A percentile compares a stretch with the other conserved stretches of the same genome.
These are phyloP conservation scores for Lachnellula suecica DNA, from an alignment of 2,329 filamentous ascomycete species.

Conservation along the genomic window DNA sequence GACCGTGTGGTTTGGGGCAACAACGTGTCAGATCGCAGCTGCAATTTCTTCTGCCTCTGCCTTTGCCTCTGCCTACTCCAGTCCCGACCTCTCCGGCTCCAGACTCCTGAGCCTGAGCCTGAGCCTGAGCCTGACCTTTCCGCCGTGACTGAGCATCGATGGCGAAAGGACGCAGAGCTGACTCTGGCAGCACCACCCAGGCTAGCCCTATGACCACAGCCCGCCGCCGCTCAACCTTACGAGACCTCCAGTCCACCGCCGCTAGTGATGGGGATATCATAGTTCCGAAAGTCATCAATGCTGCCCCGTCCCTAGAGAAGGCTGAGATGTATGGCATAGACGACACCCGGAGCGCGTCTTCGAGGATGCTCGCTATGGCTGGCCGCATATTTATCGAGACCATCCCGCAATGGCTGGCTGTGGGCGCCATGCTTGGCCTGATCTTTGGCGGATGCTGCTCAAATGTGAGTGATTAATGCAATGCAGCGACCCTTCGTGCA, in stretches of 20 bases:
- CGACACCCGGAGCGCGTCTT: conserved; percentile 49
- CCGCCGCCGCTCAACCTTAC: conserved; percentile 45
- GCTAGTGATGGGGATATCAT: conserved; percentile 38
- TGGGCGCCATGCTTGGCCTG: conserved; percentile 70
- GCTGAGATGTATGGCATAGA: conserved; percentile 55
- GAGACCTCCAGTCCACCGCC: conserved; percentile 42
- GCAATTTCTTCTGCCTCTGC: no score
- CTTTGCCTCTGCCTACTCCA: no score
- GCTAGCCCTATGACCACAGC: conserved; percentile 40
- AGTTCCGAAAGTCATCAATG: conserved; percentile 53
- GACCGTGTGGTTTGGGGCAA: conserved; percentile 13
- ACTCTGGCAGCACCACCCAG: conserved; percentile 34
- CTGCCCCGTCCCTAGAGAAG: conserved; percentile 52
- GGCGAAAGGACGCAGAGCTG: conserved; percentile 35
- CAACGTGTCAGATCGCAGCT: conserved; percentile 23
- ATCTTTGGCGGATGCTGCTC: conserved; percentile 97
- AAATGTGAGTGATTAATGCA: conserved; percentile 61
- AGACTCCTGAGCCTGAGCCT: not conserved
- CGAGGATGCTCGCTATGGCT: conserved; percentile 49
- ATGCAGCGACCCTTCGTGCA: not conserved
- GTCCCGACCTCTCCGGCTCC: not conserved
- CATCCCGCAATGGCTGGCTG: conserved; percentile 62
- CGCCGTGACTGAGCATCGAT: no score
- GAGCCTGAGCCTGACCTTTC: conserved; percentile 7
- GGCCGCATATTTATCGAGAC: conserved; percentile 56